Evolutionary conservation across 1,139 yeast genomes (phyloP), one percentile per base, ranked within the genome.

Genomic region (Nakaseomyces bracarensis): DNA sequence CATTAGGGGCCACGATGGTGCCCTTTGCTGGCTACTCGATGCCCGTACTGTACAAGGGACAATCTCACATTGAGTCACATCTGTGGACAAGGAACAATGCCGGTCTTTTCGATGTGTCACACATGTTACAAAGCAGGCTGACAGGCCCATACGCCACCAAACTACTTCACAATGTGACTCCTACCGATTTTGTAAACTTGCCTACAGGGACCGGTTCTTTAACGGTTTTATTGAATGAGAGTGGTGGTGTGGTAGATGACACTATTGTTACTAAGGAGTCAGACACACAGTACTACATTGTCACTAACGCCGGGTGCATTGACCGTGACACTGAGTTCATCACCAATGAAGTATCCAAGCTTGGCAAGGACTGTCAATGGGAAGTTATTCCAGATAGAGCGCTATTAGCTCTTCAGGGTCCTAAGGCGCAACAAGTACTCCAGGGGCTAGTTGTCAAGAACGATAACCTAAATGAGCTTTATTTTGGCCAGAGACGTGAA

Each of bases 251-350:
- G 53, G 70, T 75, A 14, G 98, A 91, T 65, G 98, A 91, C 62
- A 82, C 95, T 44, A 85, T 91, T 51, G 79, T 91, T 56, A 84
- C 95, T 47, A 87, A 83, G 62, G 91, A 82, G 51, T 79, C 71
- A 2, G 82, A 82, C n/a, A 75, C 81, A 49, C 74, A 76, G 27
- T 89, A 73, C 61, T 87, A 87, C 62, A 77, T 91, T 59, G 98
- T 91, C n/a, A 89, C 97, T 41, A 91, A 91, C 61, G 98, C 98
- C 5, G 97, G 96, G 5, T 84, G 97, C 57, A 73, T 95, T 48
- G 91, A 75, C 3, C 81, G 83, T 60, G 97, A 89, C 58, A 61
- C 77, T 31, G 66, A 66, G 14, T 89, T 84, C 57, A 68, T 91
- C 53, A 66, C 70, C 38, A 57, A 65, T 4, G 66, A 64, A 1